Evolutionary conservation across 2,329 filamentous ascomycete genomes (phyloP), one percentile per base, ranked within the genome.

Genomic region (Graphiopsis chlorocephala): DNA sequence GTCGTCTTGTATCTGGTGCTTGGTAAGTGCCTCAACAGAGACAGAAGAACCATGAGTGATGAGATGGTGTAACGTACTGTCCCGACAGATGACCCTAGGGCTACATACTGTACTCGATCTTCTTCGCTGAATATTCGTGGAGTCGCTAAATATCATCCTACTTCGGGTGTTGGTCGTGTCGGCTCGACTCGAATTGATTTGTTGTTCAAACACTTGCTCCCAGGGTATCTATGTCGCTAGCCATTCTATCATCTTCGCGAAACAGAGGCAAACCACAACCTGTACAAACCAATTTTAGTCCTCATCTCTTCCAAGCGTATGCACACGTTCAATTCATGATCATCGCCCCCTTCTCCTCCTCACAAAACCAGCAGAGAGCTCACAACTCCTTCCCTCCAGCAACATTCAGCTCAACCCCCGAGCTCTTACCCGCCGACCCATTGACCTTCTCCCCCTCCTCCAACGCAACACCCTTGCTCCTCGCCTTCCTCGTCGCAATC

Each of bases 401-500:
- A 35, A 65, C 35, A 38, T 42, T 57, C 25, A 68, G n/a, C 59
- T 71, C 67, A 31, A 68, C 52, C 10, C 67, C 68, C 26, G 65
- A 67, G 48, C 67, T 71, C 35, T 71, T 70, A 45, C 29, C 29
- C 14, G 64, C 67, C 38, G 57, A 60, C 10, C 62, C 65, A 29
- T 58, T 66, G 4, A 35, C 61, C 25, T 65, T 64, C 58, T 69
- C 59, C 12, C 53, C 63, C 48, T 67, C 64, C 48, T 61, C 59
- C 31, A 68, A 25, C 55, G 72, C 70, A 29, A 73, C 62, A 11
- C 72, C 74, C 57, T 72, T 61, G 61, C 71, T 67, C 58, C 68
- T 68, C 25, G 75, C 75, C 15, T 67, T 65, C 38, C 69, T 65
- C 26, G 72, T 77, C 68, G 86, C 76, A 33, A 77, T 77, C 56